A percentile compares a stretch with the other conserved stretches of the same genome.
Conservation (phyloP, 2,329 filamentous ascomycete species). For the Aureobasidium zeae region DNA sequence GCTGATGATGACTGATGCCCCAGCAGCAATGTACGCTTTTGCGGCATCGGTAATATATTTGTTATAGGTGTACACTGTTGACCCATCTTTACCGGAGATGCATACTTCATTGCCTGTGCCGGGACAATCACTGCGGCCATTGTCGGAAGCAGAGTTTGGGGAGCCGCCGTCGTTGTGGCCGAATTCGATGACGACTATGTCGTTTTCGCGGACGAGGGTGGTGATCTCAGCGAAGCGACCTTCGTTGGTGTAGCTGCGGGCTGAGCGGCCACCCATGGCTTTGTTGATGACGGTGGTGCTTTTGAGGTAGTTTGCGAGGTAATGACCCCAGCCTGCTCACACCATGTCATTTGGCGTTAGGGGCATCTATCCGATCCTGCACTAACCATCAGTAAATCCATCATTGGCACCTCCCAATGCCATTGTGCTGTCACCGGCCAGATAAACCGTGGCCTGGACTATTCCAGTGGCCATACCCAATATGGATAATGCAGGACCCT, state of each 20-base stretch:
- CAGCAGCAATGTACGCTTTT: constrained; percentile 44
- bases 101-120: constrained; percentile 46
- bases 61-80: constrained; percentile 54
- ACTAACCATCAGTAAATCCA: constrained; percentile 34
- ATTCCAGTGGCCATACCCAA: no score
- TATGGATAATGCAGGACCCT: no score
- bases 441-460: constrained; percentile 48
- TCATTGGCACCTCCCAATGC: constrained; percentile 39
- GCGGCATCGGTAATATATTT: constrained; percentile 52
- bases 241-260: constrained; percentile 58
- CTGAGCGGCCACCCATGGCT: constrained; percentile 57
- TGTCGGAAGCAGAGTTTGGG: constrained; percentile 49
- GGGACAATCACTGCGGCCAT: constrained; percentile 51
- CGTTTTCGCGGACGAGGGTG: constrained; percentile 44
- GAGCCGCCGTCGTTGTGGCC: constrained; percentile 63
- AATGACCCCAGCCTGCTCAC: constrained; percentile 51
- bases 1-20: constrained; percentile 52
- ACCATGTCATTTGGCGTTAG: not conserved
- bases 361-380: not conserved
- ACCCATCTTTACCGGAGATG: no score
- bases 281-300: constrained; percentile 49
- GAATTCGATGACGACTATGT: constrained; percentile 63
- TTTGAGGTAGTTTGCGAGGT: constrained; percentile 46
- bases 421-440: constrained; percentile 56
- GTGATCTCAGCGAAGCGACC: constrained; percentile 53